Evolutionary conservation across 805 yeast species (phyloP).

Genomic region (Lipomyces lipofer): DNA sequence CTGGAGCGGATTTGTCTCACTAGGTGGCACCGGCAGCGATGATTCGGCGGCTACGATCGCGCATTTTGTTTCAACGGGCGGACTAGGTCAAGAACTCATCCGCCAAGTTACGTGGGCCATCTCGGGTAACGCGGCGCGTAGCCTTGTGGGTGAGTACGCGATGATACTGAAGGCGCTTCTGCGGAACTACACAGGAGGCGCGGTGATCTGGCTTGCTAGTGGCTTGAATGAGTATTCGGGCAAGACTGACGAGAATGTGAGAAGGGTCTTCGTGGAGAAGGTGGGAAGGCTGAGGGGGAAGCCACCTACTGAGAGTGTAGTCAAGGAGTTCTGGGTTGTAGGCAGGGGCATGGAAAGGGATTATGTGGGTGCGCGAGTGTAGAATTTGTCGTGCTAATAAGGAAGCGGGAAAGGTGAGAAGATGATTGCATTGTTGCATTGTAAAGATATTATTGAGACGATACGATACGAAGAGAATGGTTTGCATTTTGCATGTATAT

Average conservation of each 20-base stretch:
- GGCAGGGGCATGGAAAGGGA: slow-evolving; percentile 26
- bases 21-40: background rate
- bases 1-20: slow-evolving; percentile 45
- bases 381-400: too few relatives aligned
- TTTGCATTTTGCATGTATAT: too few relatives aligned
- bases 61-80: background rate
- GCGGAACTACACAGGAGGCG: slow-evolving; percentile 2
- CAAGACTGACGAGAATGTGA: background rate
- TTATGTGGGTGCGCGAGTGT: too few relatives aligned
- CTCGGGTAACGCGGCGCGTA: slow-evolving; percentile 24
- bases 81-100: slow-evolving; percentile 3
- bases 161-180: slow-evolving; percentile 14
- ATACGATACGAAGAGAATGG: too few relatives aligned
- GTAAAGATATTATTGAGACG: too few relatives aligned
- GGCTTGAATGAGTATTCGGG: background rate
- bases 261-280: slow-evolving; percentile 22
- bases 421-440: too few relatives aligned
- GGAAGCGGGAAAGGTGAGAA: too few relatives aligned
- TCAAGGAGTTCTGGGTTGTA: slow-evolving; percentile 31
- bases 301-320: slow-evolving; percentile 31
- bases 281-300: slow-evolving; percentile 27
- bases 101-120: slow-evolving; percentile 21
- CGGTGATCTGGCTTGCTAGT: slow-evolving; percentile 18
- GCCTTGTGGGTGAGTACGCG: slow-evolving; percentile 22
- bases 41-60: background rate